Base-by-base conservation (phyloP, 805 yeast species). In the Nakazawaea ambrosiae region DNA sequence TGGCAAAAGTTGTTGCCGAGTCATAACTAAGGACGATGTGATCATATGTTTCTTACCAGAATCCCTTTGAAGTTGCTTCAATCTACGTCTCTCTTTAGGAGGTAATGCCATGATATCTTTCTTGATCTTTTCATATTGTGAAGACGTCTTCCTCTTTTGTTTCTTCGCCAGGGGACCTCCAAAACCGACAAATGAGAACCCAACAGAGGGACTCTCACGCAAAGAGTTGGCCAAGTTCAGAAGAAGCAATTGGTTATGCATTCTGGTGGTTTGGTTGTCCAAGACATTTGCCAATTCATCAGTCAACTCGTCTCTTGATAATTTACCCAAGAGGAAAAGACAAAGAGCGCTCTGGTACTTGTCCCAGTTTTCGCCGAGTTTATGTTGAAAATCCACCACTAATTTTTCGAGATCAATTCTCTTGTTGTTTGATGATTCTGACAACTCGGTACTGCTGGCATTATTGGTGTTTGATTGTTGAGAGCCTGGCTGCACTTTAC, bases 81-180 rank as follows among this genome's bases (percentile, higher is more conserved):
- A 77, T 53, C 97, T 68, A 45, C 86, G 73, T 43, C 97, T 65
- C 54, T 92, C 98, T 45, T 83, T 69, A 2, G 82, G 74, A 0
- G 97, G 86, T 46, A 90, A 65, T 2, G 90, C 81, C 78, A 92
- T 73, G 29, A 90, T 82, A 56, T 87, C 90, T 52, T 78, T 82
- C 51, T 89, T 87, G 53, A 92, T 68, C 45, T 77, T 74, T 49
- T 85, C 95, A 54, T 84, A 77, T 57, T 87, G 95, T 7, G 83
- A 55, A 45, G 85, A 69, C 40, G 68, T 71, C 40, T 75, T 75
- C 51, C 70, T 51, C 59, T 73, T 56, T 57, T 75, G 48, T 47
- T 71, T 67, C 51, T 69, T 77, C 44, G 36, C 63, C 68, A 35
- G 65, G 58, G 30, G 61, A 59, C 42, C 66, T 27, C 76, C 75